Percentiles rank a stretch among this genome's conserved stretches.
Evolutionary conservation across 345 rosid genomes (phyloP).

Genomic region (Lepidium africanum): DNA sequence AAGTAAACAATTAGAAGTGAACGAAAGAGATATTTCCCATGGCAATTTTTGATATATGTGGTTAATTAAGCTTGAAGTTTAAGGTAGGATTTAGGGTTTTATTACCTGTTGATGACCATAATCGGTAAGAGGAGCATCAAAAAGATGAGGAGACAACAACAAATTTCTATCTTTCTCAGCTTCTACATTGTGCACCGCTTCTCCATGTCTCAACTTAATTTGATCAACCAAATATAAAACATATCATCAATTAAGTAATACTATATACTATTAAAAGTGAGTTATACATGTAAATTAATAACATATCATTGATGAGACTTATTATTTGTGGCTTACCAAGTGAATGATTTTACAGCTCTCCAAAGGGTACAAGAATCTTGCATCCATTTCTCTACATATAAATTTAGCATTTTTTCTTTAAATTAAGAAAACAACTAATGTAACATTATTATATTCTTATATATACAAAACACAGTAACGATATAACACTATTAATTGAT

Average conservation of each 20-base stretch:
- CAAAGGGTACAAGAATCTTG: slow-evolving; percentile 36
- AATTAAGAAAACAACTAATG: neutral
- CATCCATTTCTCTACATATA: slow-evolving; percentile 25
- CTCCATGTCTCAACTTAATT: slow-evolving; percentile 63
- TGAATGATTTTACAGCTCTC: slow-evolving; percentile 47
- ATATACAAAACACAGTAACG: neutral
- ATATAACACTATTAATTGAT: neutral
- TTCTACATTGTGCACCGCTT: slow-evolving; percentile 59
- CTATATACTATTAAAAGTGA: no score
- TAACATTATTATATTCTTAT: neutral
- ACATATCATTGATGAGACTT: no score
- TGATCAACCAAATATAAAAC: neutral
- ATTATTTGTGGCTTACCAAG: slow-evolving; percentile 29
- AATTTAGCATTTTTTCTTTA: neutral
- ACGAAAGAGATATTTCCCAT: neutral
- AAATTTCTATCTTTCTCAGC: slow-evolving; percentile 37
- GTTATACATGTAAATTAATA: no score
- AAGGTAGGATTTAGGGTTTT: neutral
- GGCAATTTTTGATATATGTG: neutral
- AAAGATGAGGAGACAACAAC: slow-evolving; percentile 40
- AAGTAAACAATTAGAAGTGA: neutral
- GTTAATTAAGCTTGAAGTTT: neutral
- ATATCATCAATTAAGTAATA: neutral
- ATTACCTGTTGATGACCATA: slow-evolving; percentile 50
- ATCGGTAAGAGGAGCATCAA: slow-evolving; percentile 58